A percentile compares a stretch with the other conserved stretches of the same genome.
Evolutionary conservation across 352 stramenopile genomes (phyloP).

Genomic region (Phytophthora quininea): DNA sequence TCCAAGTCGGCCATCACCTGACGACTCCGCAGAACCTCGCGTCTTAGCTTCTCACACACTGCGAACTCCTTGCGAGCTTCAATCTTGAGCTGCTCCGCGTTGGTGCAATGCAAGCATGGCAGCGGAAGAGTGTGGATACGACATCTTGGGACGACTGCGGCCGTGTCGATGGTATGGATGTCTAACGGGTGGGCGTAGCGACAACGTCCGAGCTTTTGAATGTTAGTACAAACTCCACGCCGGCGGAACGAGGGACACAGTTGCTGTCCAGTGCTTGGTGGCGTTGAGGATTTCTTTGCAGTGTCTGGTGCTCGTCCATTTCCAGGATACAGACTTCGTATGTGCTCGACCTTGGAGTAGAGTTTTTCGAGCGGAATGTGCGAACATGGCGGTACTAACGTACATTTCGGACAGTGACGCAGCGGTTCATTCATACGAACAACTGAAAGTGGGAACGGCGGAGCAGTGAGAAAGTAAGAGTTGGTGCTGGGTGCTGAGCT

Average conservation of each 20-base stretch:
- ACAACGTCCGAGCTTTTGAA: slow-evolving; percentile 67
- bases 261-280: not conserved
- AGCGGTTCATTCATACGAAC: slow-evolving; percentile 61
- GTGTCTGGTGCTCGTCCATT: slow-evolving; percentile 17
- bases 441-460: slow-evolving; percentile 65
- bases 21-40: slow-evolving; percentile 35
- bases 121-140: slow-evolving; percentile 56
- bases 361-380: slow-evolving; percentile 61
- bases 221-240: slow-evolving; percentile 61
- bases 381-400: slow-evolving; percentile 61
- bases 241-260: slow-evolving; percentile 59
- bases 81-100: slow-evolving; percentile 36
- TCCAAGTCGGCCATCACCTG: slow-evolving; percentile 58
- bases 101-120: slow-evolving; percentile 63
- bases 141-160: slow-evolving; percentile 46
- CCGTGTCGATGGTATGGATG: slow-evolving; percentile 63
- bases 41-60: slow-evolving; percentile 30
- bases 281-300: not conserved
- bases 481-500: not conserved
- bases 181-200: slow-evolving; percentile 59
- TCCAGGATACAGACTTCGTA: slow-evolving; percentile 54
- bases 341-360: slow-evolving; percentile 45
- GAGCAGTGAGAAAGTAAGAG: not conserved
- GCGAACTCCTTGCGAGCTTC: slow-evolving; percentile 24
- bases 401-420: slow-evolving; percentile 68